These are phyloP conservation scores for Digitaria exilis DNA, from an alignment of 202 grass and related monocot species.

Conservation along the genomic window DNA sequence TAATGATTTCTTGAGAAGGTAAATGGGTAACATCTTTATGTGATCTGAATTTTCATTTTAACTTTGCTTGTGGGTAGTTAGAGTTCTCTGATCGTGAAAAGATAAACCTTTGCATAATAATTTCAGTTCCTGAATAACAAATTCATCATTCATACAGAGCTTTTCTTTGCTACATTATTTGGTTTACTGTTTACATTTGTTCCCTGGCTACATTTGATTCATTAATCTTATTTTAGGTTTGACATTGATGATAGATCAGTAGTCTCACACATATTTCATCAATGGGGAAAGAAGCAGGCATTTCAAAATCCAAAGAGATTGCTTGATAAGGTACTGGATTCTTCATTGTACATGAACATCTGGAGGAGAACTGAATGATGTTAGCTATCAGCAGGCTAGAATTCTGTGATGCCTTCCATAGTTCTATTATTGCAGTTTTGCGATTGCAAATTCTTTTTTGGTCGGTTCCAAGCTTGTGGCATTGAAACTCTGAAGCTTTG, in stretches of 20 bases:
- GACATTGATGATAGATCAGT: conserved; percentile 75
- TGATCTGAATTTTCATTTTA: conserved; percentile 27
- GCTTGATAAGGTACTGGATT: conserved; percentile 70
- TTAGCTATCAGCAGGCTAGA: background rate
- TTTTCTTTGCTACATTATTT: conserved; percentile 6
- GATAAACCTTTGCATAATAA: background rate
- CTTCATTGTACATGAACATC: conserved; percentile 12
- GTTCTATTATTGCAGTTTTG: background rate
- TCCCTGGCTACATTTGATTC: conserved; percentile 1
- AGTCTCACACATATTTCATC: conserved; percentile 81
- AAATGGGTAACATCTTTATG: background rate
- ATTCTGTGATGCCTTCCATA: conserved; percentile 15
- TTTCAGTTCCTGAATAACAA: conserved; percentile 11
- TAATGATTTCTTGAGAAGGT: conserved; percentile 82
- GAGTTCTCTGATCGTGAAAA: conserved; percentile 3
- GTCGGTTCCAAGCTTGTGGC: background rate
- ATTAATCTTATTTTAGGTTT: conserved; percentile 51
- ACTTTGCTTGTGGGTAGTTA: background rate
- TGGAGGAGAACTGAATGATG: conserved; percentile 3
- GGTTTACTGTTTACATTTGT: background rate
- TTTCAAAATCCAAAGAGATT: conserved; percentile 83
- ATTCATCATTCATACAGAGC: background rate
- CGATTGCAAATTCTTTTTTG: background rate
- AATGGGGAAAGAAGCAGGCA: conserved; percentile 77
- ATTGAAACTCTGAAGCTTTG: conserved; percentile 24